Base-by-base conservation (phyloP, 805 yeast species). In the Sugiyamaella mastotermitis region DNA sequence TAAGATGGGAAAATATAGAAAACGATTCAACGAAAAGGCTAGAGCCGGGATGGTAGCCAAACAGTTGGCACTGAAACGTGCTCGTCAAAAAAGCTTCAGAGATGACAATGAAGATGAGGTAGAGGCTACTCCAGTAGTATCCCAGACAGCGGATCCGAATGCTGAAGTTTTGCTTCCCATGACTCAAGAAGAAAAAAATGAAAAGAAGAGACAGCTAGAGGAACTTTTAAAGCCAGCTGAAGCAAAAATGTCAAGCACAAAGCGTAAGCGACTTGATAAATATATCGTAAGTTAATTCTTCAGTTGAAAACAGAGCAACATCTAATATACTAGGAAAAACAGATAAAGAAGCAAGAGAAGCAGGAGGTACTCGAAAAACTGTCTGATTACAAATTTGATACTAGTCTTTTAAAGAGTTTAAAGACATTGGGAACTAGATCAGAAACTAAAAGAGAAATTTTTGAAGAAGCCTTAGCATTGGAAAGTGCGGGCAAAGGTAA, bases 301-400 rank as follows among this genome's bases (percentile, higher is more conserved):
- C 26, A 23, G 8, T 31, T n/a, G 22, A 14, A 19, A 13, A 31
- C n/a, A n/a, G n/a, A n/a, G n/a, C n/a, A 22, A 34, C 5, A 26
- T 19, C 17, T 34, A 14, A 19, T 29, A 15, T 14, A 24, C 17
- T 30, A 36, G 39, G 41, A 87, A 42, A 94, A 84, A 61, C 96
- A 87, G 57, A 55, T 87, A 50, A 82, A 81, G 52, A 68, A 94
- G 55, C 95, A 90, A 57, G 97, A 90, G 61, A 83, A 83, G 59
- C 83, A 83, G 49, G 71, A 73, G 2, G 65, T 90, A 38, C 64
- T 90, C 30, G 78, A 80, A 47, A 87, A 86, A 57, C 66, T 90
- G 29, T 64, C 74, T 6, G 63, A 65, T 23, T 75, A 84, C 1
- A 69, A 71, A 40, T 71, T 90, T 33, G 95, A 88, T 54, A 76